Evolutionary conservation across 148 eudicot genomes (phyloP).

Genomic region (Suaeda aralocaspica): DNA sequence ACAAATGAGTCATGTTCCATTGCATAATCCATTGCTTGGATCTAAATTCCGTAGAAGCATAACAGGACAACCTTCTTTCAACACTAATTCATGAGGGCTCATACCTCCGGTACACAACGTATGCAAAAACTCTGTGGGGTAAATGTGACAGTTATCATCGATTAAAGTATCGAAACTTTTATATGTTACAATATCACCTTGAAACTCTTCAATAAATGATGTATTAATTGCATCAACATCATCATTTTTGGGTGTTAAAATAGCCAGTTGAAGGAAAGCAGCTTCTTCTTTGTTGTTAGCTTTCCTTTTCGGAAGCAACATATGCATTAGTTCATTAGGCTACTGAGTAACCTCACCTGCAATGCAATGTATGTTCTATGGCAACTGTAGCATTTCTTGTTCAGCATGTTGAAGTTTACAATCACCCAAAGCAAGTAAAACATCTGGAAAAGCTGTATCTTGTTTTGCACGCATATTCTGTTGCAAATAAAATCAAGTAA

Average conservation of each 20-base stretch:
- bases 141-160: background rate
- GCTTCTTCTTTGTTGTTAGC: background rate
- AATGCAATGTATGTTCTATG: background rate
- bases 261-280: background rate
- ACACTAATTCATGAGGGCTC: background rate
- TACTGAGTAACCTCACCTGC: background rate
- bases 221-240: background rate
- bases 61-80: background rate
- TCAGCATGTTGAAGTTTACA: background rate
- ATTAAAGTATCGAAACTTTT: background rate
- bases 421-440: background rate
- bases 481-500: background rate
- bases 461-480: constrained; percentile 11
- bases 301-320: background rate
- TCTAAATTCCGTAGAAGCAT: background rate
- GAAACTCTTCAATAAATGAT: background rate
- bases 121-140: background rate
- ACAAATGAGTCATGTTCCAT: background rate
- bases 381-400: background rate
- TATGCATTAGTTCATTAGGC: background rate
- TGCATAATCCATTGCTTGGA: background rate
- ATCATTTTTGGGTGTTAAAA: background rate
- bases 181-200: background rate
- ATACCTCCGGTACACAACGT: background rate
- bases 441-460: background rate